Conservation (phyloP, 306 rosid species). For the Acacia melanoxylon region DNA sequence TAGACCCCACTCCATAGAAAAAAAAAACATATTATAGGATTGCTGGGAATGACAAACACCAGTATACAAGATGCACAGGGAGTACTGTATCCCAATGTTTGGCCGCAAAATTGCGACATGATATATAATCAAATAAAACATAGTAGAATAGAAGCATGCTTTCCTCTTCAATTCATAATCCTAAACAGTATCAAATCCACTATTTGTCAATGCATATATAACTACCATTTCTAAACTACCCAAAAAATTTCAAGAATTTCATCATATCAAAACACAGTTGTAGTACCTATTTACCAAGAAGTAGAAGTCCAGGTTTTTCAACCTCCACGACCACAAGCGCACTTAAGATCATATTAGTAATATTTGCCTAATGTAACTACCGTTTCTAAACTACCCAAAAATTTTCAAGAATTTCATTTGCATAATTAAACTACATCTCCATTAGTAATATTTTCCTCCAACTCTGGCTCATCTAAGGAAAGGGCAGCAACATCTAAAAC, state of each 20-base stretch:
- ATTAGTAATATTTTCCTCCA: too few species aligned
- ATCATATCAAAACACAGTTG: neutral
- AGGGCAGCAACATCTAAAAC: too few species aligned
- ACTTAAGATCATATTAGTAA: conserved; percentile 62
- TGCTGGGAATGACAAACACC: too few species aligned
- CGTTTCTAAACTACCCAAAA: too few species aligned
- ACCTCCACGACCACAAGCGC: conserved; percentile 56
- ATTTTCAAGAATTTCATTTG: too few species aligned
- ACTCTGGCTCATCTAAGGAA: too few species aligned
- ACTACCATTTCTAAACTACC: neutral
- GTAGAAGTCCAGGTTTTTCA: conserved; percentile 80
- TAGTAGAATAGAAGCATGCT: neutral
- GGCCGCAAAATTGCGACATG: neutral
- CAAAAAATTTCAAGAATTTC: neutral
- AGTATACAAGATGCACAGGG: too few species aligned
- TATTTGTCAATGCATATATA: neutral
- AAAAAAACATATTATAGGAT: too few species aligned
- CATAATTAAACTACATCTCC: too few species aligned
- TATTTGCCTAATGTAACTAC: too few species aligned
- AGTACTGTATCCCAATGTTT: neutral
- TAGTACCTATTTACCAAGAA: conserved; percentile 82
- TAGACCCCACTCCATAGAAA: too few species aligned
- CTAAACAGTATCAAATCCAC: neutral
- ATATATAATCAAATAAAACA: neutral
- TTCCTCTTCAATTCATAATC: neutral